Evolutionary conservation across 2,329 filamentous ascomycete genomes (phyloP).

Genomic region (Fusarium sp.): DNA sequence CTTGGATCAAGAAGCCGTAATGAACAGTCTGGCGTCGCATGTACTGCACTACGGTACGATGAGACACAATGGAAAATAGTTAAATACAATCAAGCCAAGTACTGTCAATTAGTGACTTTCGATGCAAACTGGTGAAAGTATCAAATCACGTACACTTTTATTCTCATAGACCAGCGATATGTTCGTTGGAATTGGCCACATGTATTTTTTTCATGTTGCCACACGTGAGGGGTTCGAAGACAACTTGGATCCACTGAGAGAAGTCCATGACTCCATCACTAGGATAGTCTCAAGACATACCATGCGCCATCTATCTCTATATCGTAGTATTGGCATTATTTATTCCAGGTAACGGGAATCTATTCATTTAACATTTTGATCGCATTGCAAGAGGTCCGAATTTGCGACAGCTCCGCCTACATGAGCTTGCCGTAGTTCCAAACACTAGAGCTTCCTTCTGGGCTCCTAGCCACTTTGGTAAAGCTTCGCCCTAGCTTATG

Average conservation of each 20-base stretch:
- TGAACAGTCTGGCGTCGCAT: not conserved
- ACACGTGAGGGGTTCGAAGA: conserved; percentile 1
- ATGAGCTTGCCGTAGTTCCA: not conserved
- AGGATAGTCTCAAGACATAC: conserved; percentile 8
- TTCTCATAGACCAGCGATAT: not conserved
- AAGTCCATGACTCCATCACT: conserved; percentile 4
- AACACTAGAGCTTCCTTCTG: not conserved
- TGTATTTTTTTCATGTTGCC: not conserved
- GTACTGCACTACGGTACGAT: not conserved
- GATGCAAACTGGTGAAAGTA: not conserved
- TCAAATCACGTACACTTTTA: not conserved
- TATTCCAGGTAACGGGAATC: not conserved
- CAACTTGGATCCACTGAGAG: not conserved
- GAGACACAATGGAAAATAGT: conserved; percentile 24
- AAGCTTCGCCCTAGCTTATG: conserved; percentile 5
- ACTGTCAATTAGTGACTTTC: conserved; percentile 1
- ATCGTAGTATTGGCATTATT: too few relatives aligned
- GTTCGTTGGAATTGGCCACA: not conserved
- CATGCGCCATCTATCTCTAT: not conserved
- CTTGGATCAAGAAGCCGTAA: not conserved
- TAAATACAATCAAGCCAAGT: conserved; percentile 31
- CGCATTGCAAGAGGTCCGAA: not conserved
- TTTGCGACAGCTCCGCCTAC: not conserved
- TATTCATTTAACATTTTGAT: not conserved
- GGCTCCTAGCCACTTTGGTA: not conserved